These are phyloP conservation scores for Lentinula sp. DNA, from an alignment of 768 basidiomycete species.

Conservation along the genomic window DNA sequence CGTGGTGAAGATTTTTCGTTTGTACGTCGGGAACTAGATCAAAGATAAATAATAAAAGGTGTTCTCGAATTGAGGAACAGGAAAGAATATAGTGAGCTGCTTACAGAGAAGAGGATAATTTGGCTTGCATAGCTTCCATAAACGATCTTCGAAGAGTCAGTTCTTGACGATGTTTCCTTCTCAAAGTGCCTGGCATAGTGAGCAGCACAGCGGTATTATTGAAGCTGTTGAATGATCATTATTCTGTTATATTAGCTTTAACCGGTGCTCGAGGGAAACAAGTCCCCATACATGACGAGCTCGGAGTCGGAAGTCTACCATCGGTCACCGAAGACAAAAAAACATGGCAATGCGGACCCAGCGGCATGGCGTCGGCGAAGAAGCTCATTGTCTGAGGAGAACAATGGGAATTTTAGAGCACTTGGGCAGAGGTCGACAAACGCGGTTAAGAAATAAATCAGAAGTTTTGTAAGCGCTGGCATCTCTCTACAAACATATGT, in stretches of 20 bases:
- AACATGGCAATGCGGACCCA: constrained; percentile 1
- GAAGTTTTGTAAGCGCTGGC: too few relatives aligned
- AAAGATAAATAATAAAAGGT: too few relatives aligned
- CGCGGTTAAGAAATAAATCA: not conserved
- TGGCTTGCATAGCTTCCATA: constrained; percentile 2
- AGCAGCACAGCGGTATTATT: not conserved
- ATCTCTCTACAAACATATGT: too few relatives aligned
- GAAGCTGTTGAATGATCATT: not conserved
- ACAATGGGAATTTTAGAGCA: not conserved
- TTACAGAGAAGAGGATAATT: not conserved
- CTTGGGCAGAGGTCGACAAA: not conserved
- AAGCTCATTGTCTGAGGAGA: not conserved
- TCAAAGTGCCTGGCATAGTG: not conserved
- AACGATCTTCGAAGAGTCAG: constrained; percentile 5
- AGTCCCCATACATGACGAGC: not conserved
- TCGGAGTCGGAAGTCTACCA: not conserved
- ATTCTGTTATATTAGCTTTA: not conserved
- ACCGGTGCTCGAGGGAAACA: not conserved
- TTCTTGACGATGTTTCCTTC: constrained; percentile 4
- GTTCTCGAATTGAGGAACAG: too few relatives aligned
- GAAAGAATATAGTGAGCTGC: not conserved
- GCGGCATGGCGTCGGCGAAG: not conserved
- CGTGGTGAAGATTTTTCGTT: not conserved
- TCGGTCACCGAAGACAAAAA: not conserved
- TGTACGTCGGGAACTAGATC: not conserved